phyloP scores from a whole-genome alignment of 495 filamentous ascomycete genomes.

The Apiosordaria backusii region DNA sequence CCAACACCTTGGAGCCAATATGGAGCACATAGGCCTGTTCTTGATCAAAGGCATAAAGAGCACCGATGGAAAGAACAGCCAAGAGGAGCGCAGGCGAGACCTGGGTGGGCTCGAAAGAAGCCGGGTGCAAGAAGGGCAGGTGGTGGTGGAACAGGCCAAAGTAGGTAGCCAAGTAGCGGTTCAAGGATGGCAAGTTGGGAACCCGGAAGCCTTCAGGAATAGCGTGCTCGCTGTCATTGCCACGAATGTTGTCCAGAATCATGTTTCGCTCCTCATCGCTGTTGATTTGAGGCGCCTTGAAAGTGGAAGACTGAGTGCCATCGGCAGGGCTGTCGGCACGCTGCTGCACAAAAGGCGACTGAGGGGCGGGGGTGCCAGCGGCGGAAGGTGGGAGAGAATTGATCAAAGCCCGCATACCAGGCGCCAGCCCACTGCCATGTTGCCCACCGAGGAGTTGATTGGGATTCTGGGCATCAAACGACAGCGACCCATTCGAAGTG shows the following conservation, averaged over 20 bases:
- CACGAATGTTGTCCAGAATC: slow-evolving; percentile 80
- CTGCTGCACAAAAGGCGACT: slow-evolving; percentile 57
- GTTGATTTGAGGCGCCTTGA: slow-evolving; percentile 63
- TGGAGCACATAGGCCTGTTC: slow-evolving; percentile 95
- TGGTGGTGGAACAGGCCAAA: slow-evolving; percentile 97
- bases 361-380: slow-evolving; percentile 72
- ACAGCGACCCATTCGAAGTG: slow-evolving; percentile 57
- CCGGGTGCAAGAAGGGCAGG: slow-evolving; percentile 90
- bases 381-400: slow-evolving; percentile 66
- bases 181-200: slow-evolving; percentile 70
- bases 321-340: slow-evolving; percentile 63
- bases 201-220: slow-evolving; percentile 86
- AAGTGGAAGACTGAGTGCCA: slow-evolving; percentile 56
- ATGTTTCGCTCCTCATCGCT: slow-evolving; percentile 77
- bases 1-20: slow-evolving; percentile 92
- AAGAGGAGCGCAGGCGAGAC: slow-evolving; percentile 78
- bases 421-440: slow-evolving; percentile 58
- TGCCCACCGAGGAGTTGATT: slow-evolving; percentile 49
- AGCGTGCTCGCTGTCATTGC: slow-evolving; percentile 72
- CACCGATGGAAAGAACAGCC: slow-evolving; percentile 91
- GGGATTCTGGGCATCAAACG: slow-evolving; percentile 63
- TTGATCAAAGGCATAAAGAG: slow-evolving; percentile 93
- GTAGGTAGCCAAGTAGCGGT: slow-evolving; percentile 90
- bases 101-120: slow-evolving; percentile 78
- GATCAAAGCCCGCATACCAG: slow-evolving; percentile 63